Evolutionary conservation across 768 basidiomycete species (phyloP), one percentile per base, ranked within the genome.

Genomic region (Panaeolus papilionaceus): DNA sequence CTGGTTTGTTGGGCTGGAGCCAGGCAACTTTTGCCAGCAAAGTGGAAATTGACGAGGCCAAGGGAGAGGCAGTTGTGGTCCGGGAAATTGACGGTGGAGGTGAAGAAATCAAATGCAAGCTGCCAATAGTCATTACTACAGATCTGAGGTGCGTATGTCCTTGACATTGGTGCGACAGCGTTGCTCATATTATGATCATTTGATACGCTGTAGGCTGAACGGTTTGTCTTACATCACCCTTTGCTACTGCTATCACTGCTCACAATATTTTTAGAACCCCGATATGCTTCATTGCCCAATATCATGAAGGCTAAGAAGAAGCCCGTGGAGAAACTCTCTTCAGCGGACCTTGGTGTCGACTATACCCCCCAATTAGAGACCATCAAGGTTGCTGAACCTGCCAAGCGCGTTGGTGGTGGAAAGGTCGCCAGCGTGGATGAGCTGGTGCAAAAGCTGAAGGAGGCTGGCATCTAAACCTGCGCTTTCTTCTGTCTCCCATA

Each of bases 261-360:
- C 66, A 62, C 47, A 69, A 10, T 67, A 63, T 45, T 61, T 49
- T 64, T 61, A 95, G 96, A 97, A 78, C 97, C 97, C 0, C 92
- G 97, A 71, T 99, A 98, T 75, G 98, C 98, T 0, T 95, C 96
- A n/a, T 78, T 99, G 68, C 95, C 95, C 3, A 96, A 95, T 72
- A 97, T 97, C 79, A 97, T 97, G 94, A 96, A 97, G 79, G 98
- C 98, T n/a, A 99, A 98, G 86, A 99, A 98, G 86, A 99, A 99
- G 82, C 91, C 92, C 14, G 79, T 98, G 49, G 91, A 96, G 79
- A 95, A 93, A 75, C 73, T 98, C 63, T 87, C 87, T 16, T 84
- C 95, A 1, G 82, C 84, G 26, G 95, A 96, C 71, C 88, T 99
- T 26, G 89, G 89, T 7, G 82, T 98, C 26, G 95, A 99, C 80